Evolutionary conservation across 129 eudicot genomes (phyloP), one percentile per base, ranked within the genome.

Genomic region (Arctium lappa): DNA sequence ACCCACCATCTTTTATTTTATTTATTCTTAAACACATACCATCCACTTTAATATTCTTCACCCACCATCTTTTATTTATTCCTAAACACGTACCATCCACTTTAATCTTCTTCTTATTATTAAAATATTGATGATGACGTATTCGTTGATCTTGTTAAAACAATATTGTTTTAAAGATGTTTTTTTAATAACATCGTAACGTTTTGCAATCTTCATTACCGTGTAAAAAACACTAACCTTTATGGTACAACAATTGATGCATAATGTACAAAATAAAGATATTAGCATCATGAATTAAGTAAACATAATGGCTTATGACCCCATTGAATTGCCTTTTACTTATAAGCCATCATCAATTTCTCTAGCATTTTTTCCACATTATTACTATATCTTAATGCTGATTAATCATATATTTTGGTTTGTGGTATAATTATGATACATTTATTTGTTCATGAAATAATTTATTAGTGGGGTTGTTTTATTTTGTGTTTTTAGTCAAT

Each of bases 281-380:
- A 46, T 36, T 75, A 10, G 71, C 15, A 69, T 74, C 66, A 39
- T 46, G 56, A 76, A 83, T 76, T 12, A 69, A 69, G 78, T 69
- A 30, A 50, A 70, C 65, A 75, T 66, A 42, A 82, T 75, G 53
- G 42, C 31, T 68, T 44, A 10, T 50, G 86, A 36, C 82, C 77
- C 82, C 72, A 74, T 27, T 65, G 22, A 63, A 18, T 75, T 65
- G 72, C 27, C 39, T 69, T 74, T 75, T 44, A 65, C 5, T 32
- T 74, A 69, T 70, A 33, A 44, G 37, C 44, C 40, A 76, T 76
- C 81, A 69, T 83, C 72, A 76, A 83, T 76, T 36, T 50, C 76
- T 46, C 30, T 75, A 11, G n/a, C 76, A 76, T 82, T 75, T 76
- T 63, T 27, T 72, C 15, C 46, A 66, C 81, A 82, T 76, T 68